phyloP scores from a whole-genome alignment of 768 basidiomycete species.

The Guyanaporus albipodus region DNA sequence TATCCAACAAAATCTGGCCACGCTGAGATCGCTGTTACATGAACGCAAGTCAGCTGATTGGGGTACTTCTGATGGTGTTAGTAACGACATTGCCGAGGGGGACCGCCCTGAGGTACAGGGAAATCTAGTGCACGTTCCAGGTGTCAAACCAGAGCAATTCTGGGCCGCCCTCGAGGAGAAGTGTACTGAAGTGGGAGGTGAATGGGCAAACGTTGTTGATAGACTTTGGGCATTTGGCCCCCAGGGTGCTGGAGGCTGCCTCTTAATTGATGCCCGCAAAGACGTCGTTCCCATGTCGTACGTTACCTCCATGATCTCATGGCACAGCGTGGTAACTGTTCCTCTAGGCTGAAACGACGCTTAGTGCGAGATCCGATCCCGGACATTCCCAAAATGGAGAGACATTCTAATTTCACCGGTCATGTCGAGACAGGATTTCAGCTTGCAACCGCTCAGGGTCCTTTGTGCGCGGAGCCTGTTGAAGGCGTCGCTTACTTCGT shows the following conservation, averaged over 20 bases:
- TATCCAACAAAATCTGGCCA: constrained; percentile 64
- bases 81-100: constrained; percentile 26
- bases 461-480: constrained; percentile 91
- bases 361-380: constrained; percentile 37
- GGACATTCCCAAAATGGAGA: constrained; percentile 31
- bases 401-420: constrained; percentile 63
- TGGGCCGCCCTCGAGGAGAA: constrained; percentile 67
- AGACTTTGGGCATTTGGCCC: constrained; percentile 92
- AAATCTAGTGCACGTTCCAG: constrained; percentile 58
- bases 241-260: constrained; percentile 77
- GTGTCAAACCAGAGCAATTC: constrained; percentile 70
- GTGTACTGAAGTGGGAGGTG: constrained; percentile 62
- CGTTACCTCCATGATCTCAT: constrained; percentile 29
- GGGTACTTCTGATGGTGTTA: constrained; percentile 13
- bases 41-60: constrained; percentile 40
- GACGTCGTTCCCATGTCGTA: constrained; percentile 50
- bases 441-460: constrained; percentile 90
- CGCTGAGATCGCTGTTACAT: constrained; percentile 60
- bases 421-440: constrained; percentile 93
- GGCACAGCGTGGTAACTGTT: constrained; percentile 4
- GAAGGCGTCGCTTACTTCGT: constrained; percentile 91
- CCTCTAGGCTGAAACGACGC: constrained; percentile 48
- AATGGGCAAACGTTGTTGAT: constrained; percentile 74
- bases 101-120: constrained; percentile 47
- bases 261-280: constrained; percentile 73